Base-by-base conservation (phyloP, 257 asterid species). In the Rubia yunnanensis region DNA sequence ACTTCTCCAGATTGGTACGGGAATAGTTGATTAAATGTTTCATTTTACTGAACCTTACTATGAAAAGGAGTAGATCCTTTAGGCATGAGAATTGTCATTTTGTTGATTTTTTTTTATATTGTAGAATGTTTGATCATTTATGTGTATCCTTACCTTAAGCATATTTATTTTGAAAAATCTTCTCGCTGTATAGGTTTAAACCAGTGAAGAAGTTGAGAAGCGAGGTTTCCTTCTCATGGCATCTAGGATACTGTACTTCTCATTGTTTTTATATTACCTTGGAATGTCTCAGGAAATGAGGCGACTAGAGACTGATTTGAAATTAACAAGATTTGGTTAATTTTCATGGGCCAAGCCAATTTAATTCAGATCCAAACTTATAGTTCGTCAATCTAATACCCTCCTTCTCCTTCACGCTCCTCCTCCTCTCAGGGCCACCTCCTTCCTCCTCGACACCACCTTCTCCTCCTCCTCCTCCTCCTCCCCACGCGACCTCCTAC, bases 1-100 rank as follows among this genome's bases (percentile, higher is more conserved):
- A 38, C 69, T 73, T 9, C 59, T 53, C 36, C 69, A 60, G 28
- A 67, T 73, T 63, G 77, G 77, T 60, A 66, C 56, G 34, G 23
- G 23, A 36, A 35, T 60, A 55, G 59, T n/a, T 66, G 69, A 20
- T 56, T 62, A 8, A 59, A 73, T 17, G 28, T 52, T 44, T 66
- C 38, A 26, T 60, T 66, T 60, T 44, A 38, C 77, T 60, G 56
- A 60, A 52, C 59, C 69, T 27, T 60, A 36, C 67, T 58, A 60
- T 60, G 32, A 41, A 11, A 55, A 56, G 3, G 71, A 31, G 7
- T 18, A 31, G 24, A 58, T 58, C 22, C 34, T 58, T 11, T 10
- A 54, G 26, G 11, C 27, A 55, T 20, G 13, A 5, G 48, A 15
- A 39, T 39, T 17, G 15, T 44, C 20, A 44, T 44, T 44, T 13